phyloP scores from a whole-genome alignment of 192 early-diverging fungal species.

The Coemansia furcata region DNA sequence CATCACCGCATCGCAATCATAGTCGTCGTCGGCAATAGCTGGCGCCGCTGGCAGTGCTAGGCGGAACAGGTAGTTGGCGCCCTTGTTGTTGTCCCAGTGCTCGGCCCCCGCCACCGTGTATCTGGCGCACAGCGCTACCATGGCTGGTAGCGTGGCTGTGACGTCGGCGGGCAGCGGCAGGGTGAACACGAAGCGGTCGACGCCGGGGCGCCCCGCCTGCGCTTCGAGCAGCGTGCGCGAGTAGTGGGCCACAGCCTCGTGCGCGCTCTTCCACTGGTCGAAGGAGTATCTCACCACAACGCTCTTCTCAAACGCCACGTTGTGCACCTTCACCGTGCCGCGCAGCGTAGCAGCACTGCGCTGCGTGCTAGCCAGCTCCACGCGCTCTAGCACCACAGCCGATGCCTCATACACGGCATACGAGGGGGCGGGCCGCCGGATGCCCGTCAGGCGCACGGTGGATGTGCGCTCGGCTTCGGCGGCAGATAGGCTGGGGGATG shows the following conservation, averaged over 20 bases:
- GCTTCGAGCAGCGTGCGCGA: conserved; percentile 54
- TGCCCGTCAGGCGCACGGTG: conserved; percentile 33
- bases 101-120: conserved; percentile 70
- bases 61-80: conserved; percentile 76
- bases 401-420: conserved; percentile 47
- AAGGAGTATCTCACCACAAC: conserved; percentile 80
- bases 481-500: too few species aligned
- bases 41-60: conserved; percentile 33
- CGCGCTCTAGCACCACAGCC: conserved; percentile 60
- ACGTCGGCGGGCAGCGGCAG: conserved; percentile 57
- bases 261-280: conserved; percentile 75
- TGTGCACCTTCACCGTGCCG: conserved; percentile 75
- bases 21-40: conserved; percentile 44
- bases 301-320: conserved; percentile 81
- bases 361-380: conserved; percentile 55
- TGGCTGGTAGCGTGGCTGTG: conserved; percentile 31
- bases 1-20: conserved; percentile 21
- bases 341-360: conserved; percentile 44
- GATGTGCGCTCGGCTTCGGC: conserved; percentile 9
- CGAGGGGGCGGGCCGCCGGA: conserved; percentile 43
- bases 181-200: conserved; percentile 72
- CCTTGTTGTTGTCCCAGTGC: conserved; percentile 95
- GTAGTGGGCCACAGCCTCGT: conserved; percentile 67
- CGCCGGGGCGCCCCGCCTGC: conserved; percentile 42
- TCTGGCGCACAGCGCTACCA: conserved; percentile 61